Evolutionary conservation across 2,329 filamentous ascomycete genomes (phyloP).

Genomic region (Colletotrichum spaethianum): DNA sequence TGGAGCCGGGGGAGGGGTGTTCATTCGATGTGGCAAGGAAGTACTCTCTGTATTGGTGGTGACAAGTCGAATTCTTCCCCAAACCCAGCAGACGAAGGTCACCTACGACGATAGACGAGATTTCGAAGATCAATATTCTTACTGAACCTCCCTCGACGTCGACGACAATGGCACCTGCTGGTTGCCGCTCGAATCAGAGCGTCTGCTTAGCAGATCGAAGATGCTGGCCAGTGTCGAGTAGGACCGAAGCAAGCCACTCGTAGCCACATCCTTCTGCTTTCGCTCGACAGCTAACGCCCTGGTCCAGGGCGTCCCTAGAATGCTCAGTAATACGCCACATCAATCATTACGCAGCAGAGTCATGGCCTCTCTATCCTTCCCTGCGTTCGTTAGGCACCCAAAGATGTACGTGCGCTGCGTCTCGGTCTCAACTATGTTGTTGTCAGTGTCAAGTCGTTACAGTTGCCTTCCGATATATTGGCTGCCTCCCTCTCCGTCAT

Average conservation of each 20-base stretch:
- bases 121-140: neutral
- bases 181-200: slow-evolving; percentile 37
- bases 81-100: neutral
- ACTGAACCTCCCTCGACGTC: slow-evolving; percentile 9
- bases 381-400: neutral
- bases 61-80: neutral
- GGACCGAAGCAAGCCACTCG: slow-evolving; percentile 25
- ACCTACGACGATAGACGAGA: neutral
- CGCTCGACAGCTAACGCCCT: slow-evolving; percentile 5
- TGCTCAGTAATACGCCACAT: slow-evolving; percentile 9
- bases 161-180: slow-evolving; percentile 12
- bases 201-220: slow-evolving; percentile 20
- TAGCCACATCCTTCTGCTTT: neutral
- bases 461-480: slow-evolving; percentile 15
- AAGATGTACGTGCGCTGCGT: neutral
- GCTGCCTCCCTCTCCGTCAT: neutral
- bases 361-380: neutral
- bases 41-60: neutral
- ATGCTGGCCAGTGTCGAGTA: slow-evolving; percentile 16
- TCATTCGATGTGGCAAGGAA: slow-evolving; percentile 16
- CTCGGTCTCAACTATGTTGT: neutral
- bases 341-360: neutral
- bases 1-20: neutral
- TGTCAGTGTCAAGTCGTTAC: slow-evolving; percentile 10
- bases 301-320: slow-evolving; percentile 7